Percentiles rank a stretch among this genome's conserved stretches.
Evolutionary conservation across 306 rosid genomes (phyloP).

Genomic region (Medicago ruthenica): DNA sequence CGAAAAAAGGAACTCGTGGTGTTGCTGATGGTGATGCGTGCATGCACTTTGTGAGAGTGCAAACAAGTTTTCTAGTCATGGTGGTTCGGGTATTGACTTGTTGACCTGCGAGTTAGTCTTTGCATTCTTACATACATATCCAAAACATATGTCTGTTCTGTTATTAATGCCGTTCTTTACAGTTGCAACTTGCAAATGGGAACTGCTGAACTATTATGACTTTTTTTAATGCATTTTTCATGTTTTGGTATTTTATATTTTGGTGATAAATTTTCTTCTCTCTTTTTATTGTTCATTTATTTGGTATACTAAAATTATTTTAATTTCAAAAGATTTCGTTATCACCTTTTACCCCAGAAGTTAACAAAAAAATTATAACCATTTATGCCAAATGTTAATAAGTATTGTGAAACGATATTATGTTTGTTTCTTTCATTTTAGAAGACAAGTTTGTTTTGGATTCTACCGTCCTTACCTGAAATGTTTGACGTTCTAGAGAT

Average conservation of each 20-base stretch:
- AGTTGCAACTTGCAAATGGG: conserved; percentile 21
- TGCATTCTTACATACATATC: conserved; percentile 32
- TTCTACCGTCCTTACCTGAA: background rate
- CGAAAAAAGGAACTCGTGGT: conserved; percentile 29
- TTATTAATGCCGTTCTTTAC: background rate
- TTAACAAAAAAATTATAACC: background rate
- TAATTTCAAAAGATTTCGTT: background rate
- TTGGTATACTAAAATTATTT: background rate
- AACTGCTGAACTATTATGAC: conserved; percentile 34
- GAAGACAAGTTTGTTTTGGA: background rate
- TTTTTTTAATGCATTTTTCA: conserved; percentile 24
- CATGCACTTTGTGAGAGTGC: background rate
- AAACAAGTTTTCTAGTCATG: conserved; percentile 19
- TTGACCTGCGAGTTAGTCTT: conserved; percentile 54
- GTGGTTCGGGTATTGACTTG: conserved; percentile 99
- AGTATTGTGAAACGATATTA: background rate
- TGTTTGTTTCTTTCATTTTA: background rate
- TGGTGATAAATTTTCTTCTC: background rate
- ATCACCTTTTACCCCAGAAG: background rate
- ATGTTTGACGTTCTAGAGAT: background rate
- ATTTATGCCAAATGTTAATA: background rate
- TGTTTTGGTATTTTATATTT: background rate
- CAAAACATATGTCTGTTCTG: background rate
- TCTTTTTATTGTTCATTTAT: background rate
- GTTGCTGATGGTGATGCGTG: background rate